A percentile compares a stretch with the other conserved stretches of the same genome.
phyloP scores from a whole-genome alignment of 192 early-diverging fungal genomes.

The Coemansia sp. region DNA sequence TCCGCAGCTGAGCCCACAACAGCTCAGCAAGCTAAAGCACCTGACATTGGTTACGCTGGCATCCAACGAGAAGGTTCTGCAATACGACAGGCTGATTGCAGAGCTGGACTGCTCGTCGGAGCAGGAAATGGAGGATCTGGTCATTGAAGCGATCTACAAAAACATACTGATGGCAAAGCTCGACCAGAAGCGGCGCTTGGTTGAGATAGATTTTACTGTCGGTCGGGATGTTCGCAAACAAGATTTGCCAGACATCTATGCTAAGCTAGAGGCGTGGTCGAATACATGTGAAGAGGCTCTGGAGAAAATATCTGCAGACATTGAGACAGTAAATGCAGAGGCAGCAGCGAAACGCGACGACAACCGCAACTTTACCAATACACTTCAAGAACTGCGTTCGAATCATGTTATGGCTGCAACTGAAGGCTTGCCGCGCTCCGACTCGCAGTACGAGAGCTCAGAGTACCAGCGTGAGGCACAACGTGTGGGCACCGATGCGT shows the following conservation, averaged over 20 bases:
- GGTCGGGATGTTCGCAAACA: slow-evolving; percentile 42
- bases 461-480: slow-evolving; percentile 43
- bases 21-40: slow-evolving; percentile 43
- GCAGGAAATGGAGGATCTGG: slow-evolving; percentile 48
- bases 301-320: slow-evolving; percentile 11
- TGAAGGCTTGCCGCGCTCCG: slow-evolving; percentile 13
- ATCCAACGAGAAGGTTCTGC: slow-evolving; percentile 22
- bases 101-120: slow-evolving; percentile 33
- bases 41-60: slow-evolving; percentile 42
- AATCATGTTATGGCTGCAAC: slow-evolving; percentile 4
- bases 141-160: slow-evolving; percentile 48
- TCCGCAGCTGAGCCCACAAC: slow-evolving; percentile 23
- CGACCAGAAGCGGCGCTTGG: slow-evolving; percentile 43
- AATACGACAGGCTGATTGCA: slow-evolving; percentile 28
- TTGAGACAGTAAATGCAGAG: slow-evolving; percentile 15
- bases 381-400: slow-evolving; percentile 29
- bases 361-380: slow-evolving; percentile 27
- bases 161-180: slow-evolving; percentile 41
- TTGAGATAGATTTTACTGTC: slow-evolving; percentile 41
- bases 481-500: slow-evolving; percentile 2
- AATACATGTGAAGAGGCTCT: slow-evolving; percentile 28
- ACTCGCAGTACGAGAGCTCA: slow-evolving; percentile 43
- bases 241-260: slow-evolving; percentile 34
- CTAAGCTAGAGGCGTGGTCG: slow-evolving; percentile 30
- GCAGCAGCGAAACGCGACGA: slow-evolving; percentile 12